Evolutionary conservation across 495 filamentous ascomycete species (phyloP).

Genomic region (Acidomyces sp.): DNA sequence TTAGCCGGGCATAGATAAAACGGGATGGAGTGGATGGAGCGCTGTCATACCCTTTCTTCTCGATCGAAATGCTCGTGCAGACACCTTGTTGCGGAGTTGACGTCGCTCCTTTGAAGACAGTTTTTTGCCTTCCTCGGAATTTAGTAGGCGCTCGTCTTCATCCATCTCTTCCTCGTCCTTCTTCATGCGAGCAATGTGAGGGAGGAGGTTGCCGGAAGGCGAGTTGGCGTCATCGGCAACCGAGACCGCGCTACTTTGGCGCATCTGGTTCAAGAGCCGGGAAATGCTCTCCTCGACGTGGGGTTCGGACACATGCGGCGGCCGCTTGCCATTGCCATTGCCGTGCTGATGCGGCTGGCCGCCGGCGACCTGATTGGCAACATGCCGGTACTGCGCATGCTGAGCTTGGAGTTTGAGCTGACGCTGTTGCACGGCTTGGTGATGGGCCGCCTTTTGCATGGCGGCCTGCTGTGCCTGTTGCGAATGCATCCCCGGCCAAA

Average conservation of each 20-base stretch:
- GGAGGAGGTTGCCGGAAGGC: constrained; percentile 37
- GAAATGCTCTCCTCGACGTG: constrained; percentile 76
- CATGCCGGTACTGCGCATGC: constrained; percentile 37
- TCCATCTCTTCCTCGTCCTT: constrained; percentile 99
- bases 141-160: constrained; percentile 83
- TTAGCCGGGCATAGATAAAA: constrained; percentile 28
- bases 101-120: constrained; percentile 86
- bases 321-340: constrained; percentile 29
- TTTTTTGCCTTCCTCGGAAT: constrained; percentile 95
- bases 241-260: constrained; percentile 45
- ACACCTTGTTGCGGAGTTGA: constrained; percentile 95
- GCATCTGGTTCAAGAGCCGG: constrained; percentile 71
- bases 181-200: constrained; percentile 45
- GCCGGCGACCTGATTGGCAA: constrained; percentile 4
- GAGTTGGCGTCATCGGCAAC: constrained; percentile 38
- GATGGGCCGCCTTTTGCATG: constrained; percentile 49
- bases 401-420: constrained; percentile 50
- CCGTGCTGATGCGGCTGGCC: constrained; percentile 7
- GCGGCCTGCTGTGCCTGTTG: constrained; percentile 65
- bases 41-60: constrained; percentile 73
- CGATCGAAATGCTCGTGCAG: constrained; percentile 87
- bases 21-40: not conserved
- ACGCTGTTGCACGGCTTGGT: constrained; percentile 51
- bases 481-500: constrained; percentile 85
- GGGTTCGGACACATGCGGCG: constrained; percentile 44